Evolutionary conservation across 2,329 filamentous ascomycete genomes (phyloP).

Genomic region (Massarina eburnea): DNA sequence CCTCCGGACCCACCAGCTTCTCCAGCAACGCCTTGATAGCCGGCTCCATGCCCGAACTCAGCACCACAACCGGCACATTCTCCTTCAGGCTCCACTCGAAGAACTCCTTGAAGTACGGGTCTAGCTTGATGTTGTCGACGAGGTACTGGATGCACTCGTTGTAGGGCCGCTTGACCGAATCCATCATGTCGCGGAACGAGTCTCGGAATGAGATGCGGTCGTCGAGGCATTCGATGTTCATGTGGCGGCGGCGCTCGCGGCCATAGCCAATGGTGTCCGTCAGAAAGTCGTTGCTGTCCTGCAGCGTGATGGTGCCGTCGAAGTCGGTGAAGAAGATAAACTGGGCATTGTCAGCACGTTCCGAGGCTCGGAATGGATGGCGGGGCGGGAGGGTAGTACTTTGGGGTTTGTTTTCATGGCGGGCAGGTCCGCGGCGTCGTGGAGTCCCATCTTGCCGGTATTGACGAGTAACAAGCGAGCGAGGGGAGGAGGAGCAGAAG

Average conservation of each 20-base stretch:
- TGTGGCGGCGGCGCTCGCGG: conserved; percentile 65
- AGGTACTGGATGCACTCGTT: conserved; percentile 78
- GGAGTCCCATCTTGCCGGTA: conserved; percentile 34
- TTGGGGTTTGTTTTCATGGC: conserved; percentile 63
- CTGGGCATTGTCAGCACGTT: conserved; percentile 41
- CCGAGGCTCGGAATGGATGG: conserved; percentile 7
- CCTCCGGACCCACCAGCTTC: conserved; percentile 77
- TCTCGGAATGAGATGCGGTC: conserved; percentile 74
- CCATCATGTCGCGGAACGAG: conserved; percentile 88
- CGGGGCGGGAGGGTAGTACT: conserved; percentile 14
- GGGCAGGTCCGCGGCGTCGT: conserved; percentile 42
- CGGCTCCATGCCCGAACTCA: conserved; percentile 90
- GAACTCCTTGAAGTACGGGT: conserved; percentile 86
- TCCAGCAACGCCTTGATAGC: conserved; percentile 83
- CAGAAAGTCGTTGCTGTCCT: conserved; percentile 70
- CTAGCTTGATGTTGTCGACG: conserved; percentile 79
- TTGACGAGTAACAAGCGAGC: conserved; percentile 1
- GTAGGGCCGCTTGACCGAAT: conserved; percentile 79
- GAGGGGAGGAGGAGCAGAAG: conserved; percentile 5
- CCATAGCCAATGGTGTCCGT: conserved; percentile 94
- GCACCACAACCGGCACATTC: conserved; percentile 88
- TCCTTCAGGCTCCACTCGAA: conserved; percentile 78
- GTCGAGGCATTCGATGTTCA: conserved; percentile 76
- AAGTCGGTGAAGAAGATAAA: conserved; percentile 99
- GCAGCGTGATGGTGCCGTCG: conserved; percentile 88